Evolutionary conservation across 1,139 yeast species (phyloP).

Genomic region (Nakaseomyces glabratus): DNA sequence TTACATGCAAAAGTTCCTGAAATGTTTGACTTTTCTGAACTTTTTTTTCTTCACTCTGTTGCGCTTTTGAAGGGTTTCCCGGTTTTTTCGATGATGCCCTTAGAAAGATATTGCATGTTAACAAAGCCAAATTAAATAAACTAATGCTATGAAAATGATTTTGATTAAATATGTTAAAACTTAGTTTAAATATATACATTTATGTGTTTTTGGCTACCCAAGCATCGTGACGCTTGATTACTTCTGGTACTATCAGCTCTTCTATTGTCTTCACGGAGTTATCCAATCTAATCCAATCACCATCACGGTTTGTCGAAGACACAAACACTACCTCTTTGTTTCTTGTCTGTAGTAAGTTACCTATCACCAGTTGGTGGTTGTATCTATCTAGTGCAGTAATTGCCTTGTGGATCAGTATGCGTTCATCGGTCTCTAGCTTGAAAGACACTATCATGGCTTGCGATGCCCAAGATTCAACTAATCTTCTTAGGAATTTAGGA

Average conservation of each 20-base stretch:
- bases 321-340: constrained; percentile 86
- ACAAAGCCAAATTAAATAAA: too few species aligned
- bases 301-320: constrained; percentile 36
- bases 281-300: constrained; percentile 45
- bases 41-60: too few species aligned
- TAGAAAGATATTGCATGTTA: too few species aligned
- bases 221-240: constrained; percentile 47
- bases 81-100: too few species aligned
- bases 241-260: constrained; percentile 65
- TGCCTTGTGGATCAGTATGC: constrained; percentile 66
- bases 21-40: too few species aligned
- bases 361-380: constrained; percentile 90
- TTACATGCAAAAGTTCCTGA: too few species aligned
- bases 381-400: constrained; percentile 70
- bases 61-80: too few species aligned
- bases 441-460: constrained; percentile 91
- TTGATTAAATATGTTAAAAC: too few species aligned
- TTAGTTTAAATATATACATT: too few species aligned
- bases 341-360: constrained; percentile 83
- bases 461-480: constrained; percentile 94
- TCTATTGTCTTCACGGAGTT: constrained; percentile 22
- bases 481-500: constrained; percentile 79
- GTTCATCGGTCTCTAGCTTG: constrained; percentile 81
- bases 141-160: too few species aligned
- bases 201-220: too few species aligned